phyloP scores from a whole-genome alignment of 2,329 filamentous ascomycete genomes.

The Colletotrichum ledebouriae region DNA sequence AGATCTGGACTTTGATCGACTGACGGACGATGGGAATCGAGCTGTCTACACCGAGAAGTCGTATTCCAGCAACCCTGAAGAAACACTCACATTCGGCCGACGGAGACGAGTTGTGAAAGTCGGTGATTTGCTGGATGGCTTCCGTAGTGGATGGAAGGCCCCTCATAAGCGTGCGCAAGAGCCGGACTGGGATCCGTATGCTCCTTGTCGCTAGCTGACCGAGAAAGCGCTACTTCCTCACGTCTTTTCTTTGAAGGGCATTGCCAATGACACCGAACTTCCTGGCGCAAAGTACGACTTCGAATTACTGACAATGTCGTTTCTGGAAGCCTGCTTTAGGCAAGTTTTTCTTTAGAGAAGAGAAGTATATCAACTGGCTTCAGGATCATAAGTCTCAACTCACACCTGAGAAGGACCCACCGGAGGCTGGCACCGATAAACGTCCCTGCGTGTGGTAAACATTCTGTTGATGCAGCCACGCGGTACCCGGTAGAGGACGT shows the following conservation, averaged over 20 bases:
- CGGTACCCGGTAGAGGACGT: background rate
- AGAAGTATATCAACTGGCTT: constrained; percentile 32
- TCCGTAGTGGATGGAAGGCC: background rate
- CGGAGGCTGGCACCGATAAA: too few species aligned
- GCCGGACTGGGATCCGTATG: too few species aligned
- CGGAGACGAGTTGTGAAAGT: background rate
- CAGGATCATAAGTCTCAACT: too few species aligned
- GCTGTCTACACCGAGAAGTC: background rate
- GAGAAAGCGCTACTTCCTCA: constrained; percentile 6
- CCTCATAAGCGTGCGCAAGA: background rate
- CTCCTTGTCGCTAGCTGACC: background rate
- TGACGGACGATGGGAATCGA: background rate
- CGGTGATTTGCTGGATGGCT: background rate
- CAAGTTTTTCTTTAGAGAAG: constrained; percentile 41
- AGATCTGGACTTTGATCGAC: background rate
- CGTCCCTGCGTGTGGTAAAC: background rate
- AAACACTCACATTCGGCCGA: background rate
- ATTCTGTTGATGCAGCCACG: background rate
- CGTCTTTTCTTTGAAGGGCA: constrained; percentile 33
- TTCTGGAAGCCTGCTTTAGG: constrained; percentile 41
- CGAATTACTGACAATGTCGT: constrained; percentile 27
- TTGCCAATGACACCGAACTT: constrained; percentile 42
- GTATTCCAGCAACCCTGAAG: background rate
- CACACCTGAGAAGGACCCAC: too few species aligned
- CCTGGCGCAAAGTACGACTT: constrained; percentile 33